phyloP scores from a whole-genome alignment of 2,329 filamentous ascomycete species.

The Cercospora citrullina region DNA sequence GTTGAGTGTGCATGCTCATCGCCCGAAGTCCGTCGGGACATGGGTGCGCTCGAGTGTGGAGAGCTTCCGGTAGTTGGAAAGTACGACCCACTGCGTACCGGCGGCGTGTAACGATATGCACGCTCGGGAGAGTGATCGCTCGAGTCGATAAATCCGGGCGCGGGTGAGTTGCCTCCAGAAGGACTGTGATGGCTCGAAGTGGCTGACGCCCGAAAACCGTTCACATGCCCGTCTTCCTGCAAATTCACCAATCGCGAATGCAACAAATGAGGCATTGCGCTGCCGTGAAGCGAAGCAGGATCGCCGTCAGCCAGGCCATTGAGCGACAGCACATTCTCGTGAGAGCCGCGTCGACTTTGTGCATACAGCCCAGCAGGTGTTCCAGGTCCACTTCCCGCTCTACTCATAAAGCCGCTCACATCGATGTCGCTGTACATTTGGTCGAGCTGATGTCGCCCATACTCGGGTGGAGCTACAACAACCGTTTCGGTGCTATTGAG shows the following conservation, averaged over 20 bases:
- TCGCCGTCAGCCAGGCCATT: constrained; percentile 53
- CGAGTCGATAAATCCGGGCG: constrained; percentile 26
- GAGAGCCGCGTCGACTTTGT: constrained; percentile 69
- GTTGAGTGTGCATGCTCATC: constrained; percentile 28
- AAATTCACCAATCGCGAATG: constrained; percentile 67
- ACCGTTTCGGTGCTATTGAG: constrained; percentile 56
- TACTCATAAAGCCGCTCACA: constrained; percentile 68
- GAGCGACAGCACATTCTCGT: constrained; percentile 72
- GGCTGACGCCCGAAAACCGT: constrained; percentile 32
- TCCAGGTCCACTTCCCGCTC: constrained; percentile 55
- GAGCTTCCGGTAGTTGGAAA: constrained; percentile 30
- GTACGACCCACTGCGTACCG: constrained; percentile 25
- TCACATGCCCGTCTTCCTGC: constrained; percentile 41
- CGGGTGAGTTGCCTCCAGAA: constrained; percentile 38
- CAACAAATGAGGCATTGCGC: constrained; percentile 60
- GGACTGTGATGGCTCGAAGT: constrained; percentile 33
- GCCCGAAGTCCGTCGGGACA: constrained; percentile 40
- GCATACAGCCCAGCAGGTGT: constrained; percentile 70
- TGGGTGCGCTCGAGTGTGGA: constrained; percentile 31
- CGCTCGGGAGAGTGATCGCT: constrained; percentile 28
- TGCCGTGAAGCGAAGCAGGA: constrained; percentile 43
- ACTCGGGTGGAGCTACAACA: constrained; percentile 80
- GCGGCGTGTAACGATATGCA: constrained; percentile 18
- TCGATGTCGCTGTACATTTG: constrained; percentile 88
- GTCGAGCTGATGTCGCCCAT: constrained; percentile 86